Conservation (phyloP, 2,329 filamentous ascomycete species). For the Scedosporium dehoogii region DNA sequence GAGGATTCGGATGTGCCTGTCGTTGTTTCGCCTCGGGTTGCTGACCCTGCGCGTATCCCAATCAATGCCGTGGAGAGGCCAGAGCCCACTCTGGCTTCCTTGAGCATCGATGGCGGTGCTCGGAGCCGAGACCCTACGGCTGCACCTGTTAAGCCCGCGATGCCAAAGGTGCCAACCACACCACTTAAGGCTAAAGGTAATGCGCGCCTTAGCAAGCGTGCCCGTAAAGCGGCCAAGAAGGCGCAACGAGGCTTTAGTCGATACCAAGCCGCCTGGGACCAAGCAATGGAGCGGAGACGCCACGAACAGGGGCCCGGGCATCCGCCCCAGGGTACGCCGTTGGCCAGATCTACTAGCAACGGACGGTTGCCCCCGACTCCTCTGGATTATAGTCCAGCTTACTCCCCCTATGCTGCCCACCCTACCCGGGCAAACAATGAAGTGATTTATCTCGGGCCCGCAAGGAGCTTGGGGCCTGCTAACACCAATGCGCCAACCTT, state of each 20-base stretch:
- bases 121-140: not conserved
- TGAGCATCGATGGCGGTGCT: not conserved
- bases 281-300: constrained; percentile 5
- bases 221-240: constrained; percentile 3
- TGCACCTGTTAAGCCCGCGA: not conserved
- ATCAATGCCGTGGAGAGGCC: not conserved
- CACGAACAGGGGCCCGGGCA: not conserved
- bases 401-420: not conserved
- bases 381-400: not conserved
- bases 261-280: constrained; percentile 8
- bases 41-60: not conserved
- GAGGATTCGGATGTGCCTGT: constrained; percentile 5
- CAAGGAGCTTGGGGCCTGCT: not conserved
- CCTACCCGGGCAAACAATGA: not conserved
- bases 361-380: not conserved
- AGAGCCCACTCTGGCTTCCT: not conserved
- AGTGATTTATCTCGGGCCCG: not conserved
- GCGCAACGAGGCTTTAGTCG: constrained; percentile 3
- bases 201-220: not conserved
- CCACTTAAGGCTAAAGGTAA: constrained; percentile 4
- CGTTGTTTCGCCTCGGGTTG: not conserved
- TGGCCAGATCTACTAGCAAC: constrained; percentile 2
- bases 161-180: constrained; percentile 1
- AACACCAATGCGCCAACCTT: not conserved
- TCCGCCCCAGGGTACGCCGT: not conserved